Base-by-base conservation (phyloP, 257 asterid species). In the Solanum piurae region DNA sequence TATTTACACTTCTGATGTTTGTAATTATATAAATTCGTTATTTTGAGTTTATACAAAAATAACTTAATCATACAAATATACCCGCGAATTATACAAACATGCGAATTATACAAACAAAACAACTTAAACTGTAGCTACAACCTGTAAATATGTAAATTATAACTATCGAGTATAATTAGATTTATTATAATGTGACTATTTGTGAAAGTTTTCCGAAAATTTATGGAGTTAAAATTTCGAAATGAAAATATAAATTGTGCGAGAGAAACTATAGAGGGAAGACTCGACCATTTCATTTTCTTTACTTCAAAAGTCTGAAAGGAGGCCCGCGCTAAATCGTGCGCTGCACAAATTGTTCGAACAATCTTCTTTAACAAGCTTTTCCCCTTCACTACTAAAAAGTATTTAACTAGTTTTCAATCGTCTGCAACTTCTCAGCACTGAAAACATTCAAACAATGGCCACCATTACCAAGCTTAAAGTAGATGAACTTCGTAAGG, bases 401-500 rank as follows among this genome's bases (percentile, higher is more conserved):
- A 69, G 6, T 29, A 69, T 69, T 31, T 69, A 69, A 31, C 21
- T 33, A 60, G n/a, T 33, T 69, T 20, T 55, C 64, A 55, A 20
- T 20, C 11, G 0, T 55, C 25, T 72, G 29, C 9, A 23, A 29
- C 27, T 37, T 31, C 13, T 73, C 83, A 23, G 14, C 4, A 25
- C 38, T 12, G 38, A 64, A 64, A 84, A 25, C 33, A 64, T 36
- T 60, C 86, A 33, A 44, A 36, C 52, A 60, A 92, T 90, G 91
- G 84, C 95, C 13, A 91, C 86, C 37, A 90, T 44, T 3, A 14
- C 38, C 27, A 87, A 83, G 69, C 96, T 95, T 85, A 94, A 89
- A 88, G 96, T 93, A 60, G 95, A 93, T 66, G 94, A 94, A 46
- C 95, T 95, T 88, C 95, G 98, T 2, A 88, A 88, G 4, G 91